Percentiles rank a stretch among this genome's conserved stretches.
phyloP scores from a whole-genome alignment of 768 basidiomycete species.

The Thelephora aurantiotincta region DNA sequence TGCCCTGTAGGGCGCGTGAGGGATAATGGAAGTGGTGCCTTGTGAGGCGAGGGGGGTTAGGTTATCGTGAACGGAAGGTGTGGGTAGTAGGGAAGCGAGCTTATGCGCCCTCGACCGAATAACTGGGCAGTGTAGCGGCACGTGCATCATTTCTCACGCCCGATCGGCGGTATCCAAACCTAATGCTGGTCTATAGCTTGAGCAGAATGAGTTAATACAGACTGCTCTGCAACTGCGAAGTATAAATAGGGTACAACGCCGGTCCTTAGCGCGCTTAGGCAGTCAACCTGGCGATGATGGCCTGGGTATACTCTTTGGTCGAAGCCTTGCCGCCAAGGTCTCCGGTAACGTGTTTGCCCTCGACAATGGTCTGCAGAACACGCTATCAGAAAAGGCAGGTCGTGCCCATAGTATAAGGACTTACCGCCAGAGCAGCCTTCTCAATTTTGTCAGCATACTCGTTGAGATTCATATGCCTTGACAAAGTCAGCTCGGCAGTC shows the following conservation, averaged over 20 bases:
- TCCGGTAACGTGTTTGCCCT: constrained; percentile 89
- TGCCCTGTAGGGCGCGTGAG: constrained; percentile 89
- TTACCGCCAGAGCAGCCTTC: constrained; percentile 75
- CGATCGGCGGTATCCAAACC: too few relatives aligned
- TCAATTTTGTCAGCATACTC: constrained; percentile 83
- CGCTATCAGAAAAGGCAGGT: constrained; percentile 3
- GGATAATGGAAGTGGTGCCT: constrained; percentile 43
- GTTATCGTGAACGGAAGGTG: constrained; percentile 19
- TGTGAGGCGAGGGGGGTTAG: constrained; percentile 34
- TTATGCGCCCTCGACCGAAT: neutral
- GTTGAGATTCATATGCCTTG: constrained; percentile 84
- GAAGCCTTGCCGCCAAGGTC: constrained; percentile 90
- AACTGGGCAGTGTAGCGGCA: neutral
- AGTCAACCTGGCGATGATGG: constrained; percentile 65
- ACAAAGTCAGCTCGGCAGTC: constrained; percentile 10
- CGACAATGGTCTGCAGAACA: constrained; percentile 74
- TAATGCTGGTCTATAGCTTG: too few relatives aligned
- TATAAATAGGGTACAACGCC: neutral
- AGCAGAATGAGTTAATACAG: neutral
- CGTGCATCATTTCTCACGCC: neutral
- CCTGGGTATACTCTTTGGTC: constrained; percentile 79
- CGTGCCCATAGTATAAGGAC: constrained; percentile 16
- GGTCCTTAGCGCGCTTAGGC: neutral
- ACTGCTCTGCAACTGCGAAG: neutral
- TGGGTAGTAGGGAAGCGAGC: neutral